A percentile compares a stretch with the other conserved stretches of the same genome.
These are phyloP conservation scores for Picea sitchensis DNA, from an alignment of 75 land plant species.

Conservation along the genomic window DNA sequence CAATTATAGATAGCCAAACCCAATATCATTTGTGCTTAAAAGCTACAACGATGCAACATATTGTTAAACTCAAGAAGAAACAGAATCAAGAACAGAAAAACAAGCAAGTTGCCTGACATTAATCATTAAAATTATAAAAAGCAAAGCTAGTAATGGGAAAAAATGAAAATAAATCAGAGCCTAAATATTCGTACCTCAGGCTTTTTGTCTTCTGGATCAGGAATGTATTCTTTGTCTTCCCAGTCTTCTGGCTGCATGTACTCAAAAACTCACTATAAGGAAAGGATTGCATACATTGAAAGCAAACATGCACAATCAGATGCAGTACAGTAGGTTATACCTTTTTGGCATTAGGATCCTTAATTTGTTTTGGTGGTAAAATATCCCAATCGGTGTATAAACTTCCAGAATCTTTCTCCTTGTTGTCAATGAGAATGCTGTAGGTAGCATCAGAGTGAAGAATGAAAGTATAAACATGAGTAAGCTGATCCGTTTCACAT, in stretches of 20 bases:
- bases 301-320: background rate
- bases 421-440: conserved; percentile 61
- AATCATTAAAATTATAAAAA: too few species aligned
- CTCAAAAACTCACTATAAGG: background rate
- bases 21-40: background rate
- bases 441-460: conserved; percentile 52
- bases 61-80: too few species aligned
- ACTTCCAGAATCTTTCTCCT: conserved; percentile 49
- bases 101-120: background rate
- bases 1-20: background rate
- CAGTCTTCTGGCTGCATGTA: conserved; percentile 59
- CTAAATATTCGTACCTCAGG: conserved; percentile 40
- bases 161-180: background rate
- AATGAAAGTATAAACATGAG: conserved; percentile 70
- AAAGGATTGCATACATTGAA: background rate
- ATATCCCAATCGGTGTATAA: conserved; percentile 57
- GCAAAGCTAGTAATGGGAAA: too few species aligned
- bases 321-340: conserved; percentile 5
- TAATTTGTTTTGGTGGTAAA: conserved; percentile 44
- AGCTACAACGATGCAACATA: background rate
- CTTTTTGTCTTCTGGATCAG: conserved; percentile 60
- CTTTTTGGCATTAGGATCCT: conserved; percentile 58
- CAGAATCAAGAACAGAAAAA: background rate
- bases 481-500: conserved; percentile 66
- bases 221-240: conserved; percentile 63